Evolutionary conservation across 805 yeast species (phyloP), one percentile per base, ranked within the genome.

Genomic region (Metschnikowia lochheadii): DNA sequence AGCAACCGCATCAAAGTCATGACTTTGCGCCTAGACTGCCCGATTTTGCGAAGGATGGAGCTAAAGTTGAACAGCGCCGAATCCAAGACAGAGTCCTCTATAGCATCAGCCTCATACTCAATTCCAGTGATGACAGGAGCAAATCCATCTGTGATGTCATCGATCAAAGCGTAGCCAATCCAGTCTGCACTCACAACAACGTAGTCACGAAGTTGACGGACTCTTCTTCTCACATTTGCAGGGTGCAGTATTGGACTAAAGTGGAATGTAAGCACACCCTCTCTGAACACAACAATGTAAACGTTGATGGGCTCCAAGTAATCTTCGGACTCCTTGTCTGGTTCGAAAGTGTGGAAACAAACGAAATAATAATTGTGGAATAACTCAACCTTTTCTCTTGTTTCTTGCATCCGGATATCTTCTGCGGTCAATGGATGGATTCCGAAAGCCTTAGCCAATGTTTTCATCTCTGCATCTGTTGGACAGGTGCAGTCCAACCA

Each of bases 371-470:
- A 92, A 57, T 82, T 81, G 60, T 83, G 82, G 78, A 92, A 92
- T 54, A 92, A 75, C 70, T 92, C 99, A 31, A 92, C 97, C 69
- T 92, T 92, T 73, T 92, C 99, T 70, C 99, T 90, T 21, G 96
- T 82, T 72, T 92, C 99, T 71, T 91, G 96, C 82, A 89, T 87
- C 50, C 96, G 76, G 56, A 92, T 91, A 83, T 92, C 99, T 72
- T 92, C 99, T 1, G 97, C 90, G 0, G 99, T 92, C 75, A 92
- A 83, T 31, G 99, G 99, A 75, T 92, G 99, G 70, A 92, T 89
- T 8, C 97, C 96, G 68, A 92, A 92, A 0, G 97, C 94, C 61
- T 91, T 91, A 8, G 97, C 85, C 38, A 94, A 67, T 60, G 88
- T 84, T 63, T 87, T 87, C 96, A 94, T 89, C 69, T 94, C 99